Conservation (phyloP, 352 stramenopile genomes). For the Achlya hypogyna region DNA sequence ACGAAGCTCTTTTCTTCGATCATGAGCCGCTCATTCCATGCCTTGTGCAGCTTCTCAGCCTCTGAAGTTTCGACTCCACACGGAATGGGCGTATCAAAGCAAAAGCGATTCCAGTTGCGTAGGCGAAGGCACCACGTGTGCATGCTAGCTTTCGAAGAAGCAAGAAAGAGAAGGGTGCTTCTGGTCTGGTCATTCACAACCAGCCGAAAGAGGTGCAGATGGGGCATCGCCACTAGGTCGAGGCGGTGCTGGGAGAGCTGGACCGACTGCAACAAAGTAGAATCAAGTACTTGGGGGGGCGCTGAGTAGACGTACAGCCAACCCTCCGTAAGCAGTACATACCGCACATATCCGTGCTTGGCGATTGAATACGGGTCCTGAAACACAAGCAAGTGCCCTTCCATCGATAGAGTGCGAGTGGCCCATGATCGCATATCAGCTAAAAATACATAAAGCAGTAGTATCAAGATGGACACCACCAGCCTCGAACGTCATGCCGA, state of each 20-base stretch:
- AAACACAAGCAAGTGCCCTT: not conserved
- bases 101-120: not conserved
- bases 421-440: too few species aligned
- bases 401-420: too few species aligned
- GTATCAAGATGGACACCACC: too few species aligned
- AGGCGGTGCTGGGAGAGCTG: not conserved
- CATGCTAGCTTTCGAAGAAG: not conserved
- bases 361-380: not conserved
- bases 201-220: not conserved
- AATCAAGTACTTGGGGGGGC: not conserved
- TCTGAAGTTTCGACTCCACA: not conserved
- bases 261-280: not conserved
- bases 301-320: not conserved
- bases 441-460: too few species aligned
- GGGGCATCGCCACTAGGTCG: not conserved
- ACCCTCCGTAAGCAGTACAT: not conserved
- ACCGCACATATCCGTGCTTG: not conserved
- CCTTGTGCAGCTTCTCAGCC: not conserved
- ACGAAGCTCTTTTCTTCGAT: not conserved
- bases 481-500: too few species aligned
- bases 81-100: not conserved
- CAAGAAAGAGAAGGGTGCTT: not conserved
- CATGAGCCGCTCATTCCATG: not conserved
- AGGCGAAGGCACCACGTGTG: not conserved
- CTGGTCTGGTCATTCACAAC: not conserved